Conservation (phyloP, 768 basidiomycete species). For the Hygrocybe coccinea region DNA sequence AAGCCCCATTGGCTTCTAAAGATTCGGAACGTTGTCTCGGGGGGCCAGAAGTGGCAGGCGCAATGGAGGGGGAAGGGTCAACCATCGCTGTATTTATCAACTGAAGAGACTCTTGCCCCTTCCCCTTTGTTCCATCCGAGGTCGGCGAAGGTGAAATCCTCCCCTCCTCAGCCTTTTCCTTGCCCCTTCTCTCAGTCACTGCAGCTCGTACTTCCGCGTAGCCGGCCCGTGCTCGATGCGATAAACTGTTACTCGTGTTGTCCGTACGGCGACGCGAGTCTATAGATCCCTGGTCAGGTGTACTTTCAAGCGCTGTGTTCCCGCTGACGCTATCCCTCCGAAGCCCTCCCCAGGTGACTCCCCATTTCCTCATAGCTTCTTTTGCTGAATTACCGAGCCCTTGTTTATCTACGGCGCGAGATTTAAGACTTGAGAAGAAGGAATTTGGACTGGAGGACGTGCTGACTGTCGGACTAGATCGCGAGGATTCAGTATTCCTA, state of each 20-base stretch:
- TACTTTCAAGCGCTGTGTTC: constrained; percentile 36
- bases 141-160: constrained; percentile 16
- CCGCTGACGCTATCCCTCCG: constrained; percentile 44
- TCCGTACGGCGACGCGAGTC: constrained; percentile 36
- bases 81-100: background rate
- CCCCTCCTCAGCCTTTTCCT: constrained; percentile 28
- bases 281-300: constrained; percentile 38
- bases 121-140: constrained; percentile 9
- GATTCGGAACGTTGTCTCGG: background rate
- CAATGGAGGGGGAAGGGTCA: background rate
- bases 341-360: constrained; percentile 69
- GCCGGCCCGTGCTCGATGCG: constrained; percentile 47
- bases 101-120: background rate
- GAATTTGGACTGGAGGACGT: constrained; percentile 48
- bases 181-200: constrained; percentile 61
- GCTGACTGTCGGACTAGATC: constrained; percentile 9
- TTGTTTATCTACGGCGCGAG: constrained; percentile 78
- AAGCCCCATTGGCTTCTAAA: constrained; percentile 6
- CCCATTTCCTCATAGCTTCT: constrained; percentile 91
- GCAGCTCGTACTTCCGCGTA: constrained; percentile 74
- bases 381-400: constrained; percentile 79
- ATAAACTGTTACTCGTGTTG: constrained; percentile 21
- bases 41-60: background rate
- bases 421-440: constrained; percentile 75
- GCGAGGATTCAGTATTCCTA: constrained; percentile 30